These are phyloP conservation scores for Pythium myriotylum DNA, from an alignment of 352 stramenopile genomes.

Conservation along the genomic window DNA sequence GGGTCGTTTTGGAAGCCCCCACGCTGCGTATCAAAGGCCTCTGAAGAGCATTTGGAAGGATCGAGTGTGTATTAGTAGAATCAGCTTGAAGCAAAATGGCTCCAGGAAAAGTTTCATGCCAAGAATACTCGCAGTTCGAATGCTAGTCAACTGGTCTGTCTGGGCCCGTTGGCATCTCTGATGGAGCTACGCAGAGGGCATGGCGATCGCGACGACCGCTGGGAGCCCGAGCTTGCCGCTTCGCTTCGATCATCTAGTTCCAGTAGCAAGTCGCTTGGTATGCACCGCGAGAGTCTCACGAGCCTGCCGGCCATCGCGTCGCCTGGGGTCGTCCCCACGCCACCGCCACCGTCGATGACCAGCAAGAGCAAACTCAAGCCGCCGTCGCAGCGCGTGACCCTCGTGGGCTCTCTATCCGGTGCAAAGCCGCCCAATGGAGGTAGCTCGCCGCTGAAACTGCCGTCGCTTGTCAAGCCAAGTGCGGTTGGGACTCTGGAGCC, in stretches of 20 bases:
- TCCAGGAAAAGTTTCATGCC: not conserved
- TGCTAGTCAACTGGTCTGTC: no score
- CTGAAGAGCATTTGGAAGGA: not conserved
- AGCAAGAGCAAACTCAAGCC: conserved; percentile 29
- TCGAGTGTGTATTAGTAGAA: not conserved
- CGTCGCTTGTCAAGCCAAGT: conserved; percentile 20
- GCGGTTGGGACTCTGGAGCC: not conserved
- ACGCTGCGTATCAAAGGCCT: no score
- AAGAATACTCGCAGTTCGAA: not conserved
- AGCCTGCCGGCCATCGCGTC: conserved; percentile 10
- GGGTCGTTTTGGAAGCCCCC: no score
- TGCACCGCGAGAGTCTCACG: not conserved
- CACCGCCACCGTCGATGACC: conserved; percentile 1
- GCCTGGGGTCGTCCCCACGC: conserved; percentile 2
- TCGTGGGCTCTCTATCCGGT: not conserved
- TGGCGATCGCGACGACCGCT: not conserved
- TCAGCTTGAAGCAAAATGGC: not conserved
- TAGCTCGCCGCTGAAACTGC: conserved; percentile 24
- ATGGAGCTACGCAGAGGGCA: not conserved
- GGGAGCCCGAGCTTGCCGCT: not conserved
- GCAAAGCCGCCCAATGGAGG: not conserved
- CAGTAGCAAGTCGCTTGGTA: not conserved
- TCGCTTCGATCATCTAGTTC: not conserved
- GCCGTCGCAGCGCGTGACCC: conserved; percentile 16
- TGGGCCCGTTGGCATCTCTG: not conserved